Conservation (phyloP, 2,329 filamentous ascomycete genomes). For the Neoarthrinium moseri region DNA sequence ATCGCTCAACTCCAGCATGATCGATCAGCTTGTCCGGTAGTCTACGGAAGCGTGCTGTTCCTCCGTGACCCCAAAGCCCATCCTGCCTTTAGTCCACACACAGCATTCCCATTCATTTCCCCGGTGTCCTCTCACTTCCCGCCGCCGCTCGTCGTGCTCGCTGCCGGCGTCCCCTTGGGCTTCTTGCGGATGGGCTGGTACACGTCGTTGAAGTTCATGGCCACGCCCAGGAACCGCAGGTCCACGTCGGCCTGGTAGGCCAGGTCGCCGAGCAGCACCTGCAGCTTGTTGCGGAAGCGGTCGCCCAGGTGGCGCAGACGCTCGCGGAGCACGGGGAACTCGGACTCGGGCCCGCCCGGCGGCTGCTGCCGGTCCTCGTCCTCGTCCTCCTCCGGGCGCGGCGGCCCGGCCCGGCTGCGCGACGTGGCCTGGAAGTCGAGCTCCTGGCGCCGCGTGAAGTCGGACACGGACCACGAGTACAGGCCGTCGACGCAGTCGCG, state of each 20-base stretch:
- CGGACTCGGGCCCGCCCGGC: constrained; percentile 59
- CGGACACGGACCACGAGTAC: constrained; percentile 91
- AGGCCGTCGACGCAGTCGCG: constrained; percentile 91
- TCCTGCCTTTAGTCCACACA: too few species aligned
- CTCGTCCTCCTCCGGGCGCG: constrained; percentile 14
- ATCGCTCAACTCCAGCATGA: too few species aligned
- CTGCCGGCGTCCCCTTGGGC: constrained; percentile 36
- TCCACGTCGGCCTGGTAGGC: constrained; percentile 93
- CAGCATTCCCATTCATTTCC: too few species aligned
- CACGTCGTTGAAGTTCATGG: constrained; percentile 99
- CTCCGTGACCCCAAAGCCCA: too few species aligned
- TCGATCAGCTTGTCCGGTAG: too few species aligned
- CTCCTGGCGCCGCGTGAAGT: constrained; percentile 91
- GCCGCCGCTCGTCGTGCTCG: background rate
- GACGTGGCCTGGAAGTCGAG: constrained; percentile 54
- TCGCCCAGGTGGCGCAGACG: constrained; percentile 70
- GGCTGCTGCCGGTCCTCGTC: constrained; percentile 25
- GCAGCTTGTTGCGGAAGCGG: constrained; percentile 76
- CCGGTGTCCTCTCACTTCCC: too few species aligned
- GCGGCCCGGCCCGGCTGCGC: constrained; percentile 16
- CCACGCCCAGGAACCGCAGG: constrained; percentile 91
- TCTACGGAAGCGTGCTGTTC: too few species aligned
- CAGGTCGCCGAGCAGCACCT: constrained; percentile 82
- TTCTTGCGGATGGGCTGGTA: constrained; percentile 76
- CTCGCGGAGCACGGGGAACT: constrained; percentile 72